Base-by-base conservation (phyloP, 2,329 filamentous ascomycete genomes). In the Trichoderma arundinaceum region DNA sequence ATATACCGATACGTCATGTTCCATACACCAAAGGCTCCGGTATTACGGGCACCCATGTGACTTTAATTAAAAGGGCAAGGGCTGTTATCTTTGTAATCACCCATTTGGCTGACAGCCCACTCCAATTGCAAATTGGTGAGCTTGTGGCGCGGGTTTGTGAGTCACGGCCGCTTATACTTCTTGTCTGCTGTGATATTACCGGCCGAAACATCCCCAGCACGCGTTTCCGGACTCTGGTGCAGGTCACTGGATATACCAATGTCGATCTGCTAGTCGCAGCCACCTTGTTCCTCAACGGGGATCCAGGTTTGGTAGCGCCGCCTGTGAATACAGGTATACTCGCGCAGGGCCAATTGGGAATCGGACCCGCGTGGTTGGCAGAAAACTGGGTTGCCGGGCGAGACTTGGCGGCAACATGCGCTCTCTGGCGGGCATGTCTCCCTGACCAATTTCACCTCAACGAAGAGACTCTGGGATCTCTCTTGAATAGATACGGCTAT, bases 1-100 rank as follows among this genome's bases (percentile, higher is more conserved):
- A 82, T 2, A 82, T 28, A 28, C 22, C 82, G 74, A 81, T 93
- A 67, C 86, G 88, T 19, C 91, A 93, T 73, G 86, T 92, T 49
- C 90, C 91, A 6, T 94, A 92, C 72, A 86, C 87, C 5, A 84
- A 86, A 53, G 81, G 82, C 60, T 77, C 81, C 66, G 89, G 89
- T 48, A 86, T 92, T 74, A 90, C 87, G 2, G 81, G 82, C 22
- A 83, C 85, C 51, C 88, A 93, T 75, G 77, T 83, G 56, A 83
- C 82, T 59, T 90, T 90, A 71, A 83, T 92, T 61, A 83, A 81
- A 65, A 79, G 84, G 64, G 87, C 88, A 4, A 83, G 82, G 53
- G 82, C 82, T 1, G 79, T 91, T 41, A 75, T 92, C 13, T 86
- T 90, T 66, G 84, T 91, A 65, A 81, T 88, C 46, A 84, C 83